Evolutionary conservation across 73 alveolate genomes (phyloP).

Genomic region (Durusdinium trenchii): DNA sequence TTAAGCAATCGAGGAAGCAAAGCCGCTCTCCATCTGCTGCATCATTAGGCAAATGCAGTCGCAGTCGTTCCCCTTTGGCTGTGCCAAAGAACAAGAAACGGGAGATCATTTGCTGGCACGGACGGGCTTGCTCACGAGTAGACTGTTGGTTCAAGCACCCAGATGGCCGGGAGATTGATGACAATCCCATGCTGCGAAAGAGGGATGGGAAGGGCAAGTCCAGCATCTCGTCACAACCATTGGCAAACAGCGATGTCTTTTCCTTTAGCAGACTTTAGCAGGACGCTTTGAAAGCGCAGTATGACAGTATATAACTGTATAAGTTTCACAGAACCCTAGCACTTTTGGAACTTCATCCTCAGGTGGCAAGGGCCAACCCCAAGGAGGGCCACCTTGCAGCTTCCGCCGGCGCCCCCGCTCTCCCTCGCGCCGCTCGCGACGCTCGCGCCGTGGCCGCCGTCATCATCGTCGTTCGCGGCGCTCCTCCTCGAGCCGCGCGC

Average conservation of each 20-base stretch:
- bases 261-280: too few species aligned
- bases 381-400: too few species aligned
- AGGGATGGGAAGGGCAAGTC: neutral
- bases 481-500: neutral
- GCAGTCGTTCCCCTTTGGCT: neutral
- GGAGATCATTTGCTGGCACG: constrained; percentile 38
- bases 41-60: neutral
- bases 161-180: constrained; percentile 33
- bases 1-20: too few species aligned
- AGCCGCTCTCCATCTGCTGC: too few species aligned
- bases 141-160: constrained; percentile 84
- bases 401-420: constrained; percentile 11
- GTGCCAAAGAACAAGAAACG: neutral
- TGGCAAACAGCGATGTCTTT: too few species aligned
- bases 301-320: too few species aligned
- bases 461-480: neutral
- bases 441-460: constrained; percentile 30
- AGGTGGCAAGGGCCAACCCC: too few species aligned
- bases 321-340: too few species aligned
- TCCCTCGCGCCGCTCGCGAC: neutral
- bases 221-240: too few species aligned
- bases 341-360: too few species aligned
- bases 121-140: constrained; percentile 25
- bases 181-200: neutral
- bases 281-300: too few species aligned